phyloP scores from a whole-genome alignment of 208 protist genomes.

The Porcisia hertigi region DNA sequence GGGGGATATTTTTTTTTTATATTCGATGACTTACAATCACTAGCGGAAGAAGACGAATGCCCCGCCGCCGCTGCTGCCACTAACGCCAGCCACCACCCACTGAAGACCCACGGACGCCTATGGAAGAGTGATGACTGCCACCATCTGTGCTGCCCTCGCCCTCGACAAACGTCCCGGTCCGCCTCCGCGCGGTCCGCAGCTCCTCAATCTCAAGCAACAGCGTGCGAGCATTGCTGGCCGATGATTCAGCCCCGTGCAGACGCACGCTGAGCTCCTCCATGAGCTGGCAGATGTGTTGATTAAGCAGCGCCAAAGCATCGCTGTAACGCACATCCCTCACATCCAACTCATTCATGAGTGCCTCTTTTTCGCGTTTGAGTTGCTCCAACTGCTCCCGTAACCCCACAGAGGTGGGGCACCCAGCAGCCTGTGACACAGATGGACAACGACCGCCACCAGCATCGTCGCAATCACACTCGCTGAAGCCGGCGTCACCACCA shows the following conservation, averaged over 20 bases:
- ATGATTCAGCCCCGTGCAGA: slow-evolving; percentile 47
- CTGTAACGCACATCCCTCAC: slow-evolving; percentile 37
- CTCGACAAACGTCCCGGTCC: not conserved
- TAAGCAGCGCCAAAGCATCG: slow-evolving; percentile 42
- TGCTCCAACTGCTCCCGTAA: slow-evolving; percentile 57
- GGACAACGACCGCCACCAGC: not conserved
- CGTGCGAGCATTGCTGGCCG: slow-evolving; percentile 43
- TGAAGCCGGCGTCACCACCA: not conserved
- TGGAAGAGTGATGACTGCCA: not conserved
- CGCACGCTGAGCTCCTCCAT: slow-evolving; percentile 56
- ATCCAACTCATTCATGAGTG: slow-evolving; percentile 46
- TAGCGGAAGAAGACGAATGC: not conserved
- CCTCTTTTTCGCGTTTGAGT: slow-evolving; percentile 69
- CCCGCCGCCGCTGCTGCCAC: not conserved
- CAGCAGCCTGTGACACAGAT: not conserved
- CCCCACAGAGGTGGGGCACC: not conserved
- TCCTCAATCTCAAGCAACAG: slow-evolving; percentile 49
- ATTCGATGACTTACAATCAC: not conserved
- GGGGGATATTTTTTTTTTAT: not conserved
- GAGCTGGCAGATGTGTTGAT: slow-evolving; percentile 43
- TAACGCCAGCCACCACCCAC: not conserved
- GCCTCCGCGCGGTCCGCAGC: slow-evolving; percentile 30
- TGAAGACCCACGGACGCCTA: not conserved
- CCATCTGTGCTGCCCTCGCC: not conserved
- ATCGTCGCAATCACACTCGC: not conserved